Evolutionary conservation across 1,284 basidiomycete genomes (phyloP), one percentile per base, ranked within the genome.

Genomic region (Spongiforma sp.): DNA sequence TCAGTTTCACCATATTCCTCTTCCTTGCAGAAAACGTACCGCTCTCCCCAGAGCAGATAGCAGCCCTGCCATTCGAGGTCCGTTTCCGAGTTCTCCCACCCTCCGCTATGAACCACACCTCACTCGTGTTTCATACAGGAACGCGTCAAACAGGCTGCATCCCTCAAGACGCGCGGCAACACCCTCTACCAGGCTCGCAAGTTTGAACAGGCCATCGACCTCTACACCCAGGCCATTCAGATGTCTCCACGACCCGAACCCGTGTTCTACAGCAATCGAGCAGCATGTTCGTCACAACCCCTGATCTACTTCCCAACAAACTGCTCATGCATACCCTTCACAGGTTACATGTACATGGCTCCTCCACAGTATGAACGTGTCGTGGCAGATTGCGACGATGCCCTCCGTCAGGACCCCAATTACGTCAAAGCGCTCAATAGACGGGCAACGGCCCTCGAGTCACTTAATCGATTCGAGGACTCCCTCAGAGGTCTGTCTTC

Each of bases 351-450:
- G 78, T 96, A 98, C 83, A 89, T 96, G 83, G 83, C 86, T 32
- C 93, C 93, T 6, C 93, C 94, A 60, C 85, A 95, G 73, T 86
- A 92, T 75, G 92, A 96, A 36, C 86, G 87, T 46, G 96, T 96
- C 67, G 86, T 99, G n/a, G 83, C 84, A 59, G 97, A 99, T 80
- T 99, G 97, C 77, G 89, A 96, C 73, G 86, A 88, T 59, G 97
- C 98, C 1, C 86, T 99, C 59, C 87, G 86, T 64, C 86, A 98
- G 60, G 96, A 99, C 79, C 81, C 83, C 28, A 88, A 83, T 67
- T 99, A 99, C 78, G 87, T 98, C 78, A 99, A 99, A 80, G 97
- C 98, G 3, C 84, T 99, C 65, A 98, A 98, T 82, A 86, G 98
- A 68, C 89, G 98, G 59, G 98, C 93, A 9, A 88, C 87, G 30